Evolutionary conservation across 805 yeast species (phyloP), one percentile per base, ranked within the genome.

Genomic region (Ogataea parapolymorpha): DNA sequence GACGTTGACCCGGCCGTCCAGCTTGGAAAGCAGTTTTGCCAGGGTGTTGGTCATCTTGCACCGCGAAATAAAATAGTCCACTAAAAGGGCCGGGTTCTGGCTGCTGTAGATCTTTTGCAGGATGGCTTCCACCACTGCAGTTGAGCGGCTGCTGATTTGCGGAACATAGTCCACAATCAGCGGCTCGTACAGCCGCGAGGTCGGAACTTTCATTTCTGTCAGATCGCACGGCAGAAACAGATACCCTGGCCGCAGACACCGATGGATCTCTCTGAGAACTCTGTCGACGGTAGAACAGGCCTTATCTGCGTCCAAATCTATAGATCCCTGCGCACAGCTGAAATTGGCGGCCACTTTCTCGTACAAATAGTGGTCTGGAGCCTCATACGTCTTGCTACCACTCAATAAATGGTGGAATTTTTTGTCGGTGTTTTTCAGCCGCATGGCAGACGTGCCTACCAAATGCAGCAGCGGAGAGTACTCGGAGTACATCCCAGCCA

Each of bases 191-290:
- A 80, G 63, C 37, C 67, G 61, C 2, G 42, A 32, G n/a, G 64
- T 45, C 8, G 67, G 62, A 46, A 78, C 67, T 13, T 51, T 34
- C 85, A 59, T 80, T 79, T 61, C 65, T 7, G 80, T 71, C 50
- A 85, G 58, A 59, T 89, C 93, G 33, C 75, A 66, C 1, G 96
- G 96, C 34, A 90, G 63, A 57, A 79, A 87, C 33, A 90, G 59
- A 55, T 85, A 88, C 6, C 95, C 96, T 0, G 97, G 97, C 60
- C 86, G 77, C 15, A 82, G 77, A 35, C 74, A 68, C 32, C 59
- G 67, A 58, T 77, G 69, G 35, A 86, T 75, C 16, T 72, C 66
- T 29, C 59, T 57, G 39, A 90, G 73, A 4, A 85, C 86, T 13
- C 68, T 65, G 61, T 90, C 96, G 39, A 90, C 75, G 56, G 82